phyloP scores from a whole-genome alignment of 2,329 filamentous ascomycete genomes.

The Talaromyces verruculosus region DNA sequence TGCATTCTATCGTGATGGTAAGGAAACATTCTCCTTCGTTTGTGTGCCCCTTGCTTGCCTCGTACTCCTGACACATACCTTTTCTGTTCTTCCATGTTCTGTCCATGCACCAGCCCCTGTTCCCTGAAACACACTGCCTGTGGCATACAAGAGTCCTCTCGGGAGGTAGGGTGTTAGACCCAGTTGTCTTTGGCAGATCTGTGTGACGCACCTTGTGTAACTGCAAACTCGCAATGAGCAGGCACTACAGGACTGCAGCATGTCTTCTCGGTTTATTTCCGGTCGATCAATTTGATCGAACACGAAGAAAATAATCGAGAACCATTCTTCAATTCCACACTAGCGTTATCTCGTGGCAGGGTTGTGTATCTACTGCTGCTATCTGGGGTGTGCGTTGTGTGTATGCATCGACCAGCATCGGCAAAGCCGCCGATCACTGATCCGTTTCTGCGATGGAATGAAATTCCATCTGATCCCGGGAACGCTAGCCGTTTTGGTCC shows the following conservation, averaged over 20 bases:
- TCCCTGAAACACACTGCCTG: not conserved
- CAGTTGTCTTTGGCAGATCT: not conserved
- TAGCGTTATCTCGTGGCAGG: not conserved
- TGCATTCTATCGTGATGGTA: constrained; percentile 33
- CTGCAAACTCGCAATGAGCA: not conserved
- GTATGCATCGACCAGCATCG: constrained; percentile 6
- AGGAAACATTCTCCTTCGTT: constrained; percentile 15
- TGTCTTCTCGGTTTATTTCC: not conserved
- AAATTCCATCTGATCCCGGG: constrained; percentile 23
- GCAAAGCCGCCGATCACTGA: constrained; percentile 20
- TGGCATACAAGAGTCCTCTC: not conserved
- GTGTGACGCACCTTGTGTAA: constrained; percentile 11
- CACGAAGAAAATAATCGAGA: not conserved
- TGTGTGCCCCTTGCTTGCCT: not conserved
- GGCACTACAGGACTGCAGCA: not conserved
- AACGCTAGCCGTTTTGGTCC: constrained; percentile 35
- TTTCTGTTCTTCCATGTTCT: not conserved
- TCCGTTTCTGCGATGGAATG: constrained; percentile 25
- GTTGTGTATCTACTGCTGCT: not conserved
- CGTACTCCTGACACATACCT: constrained; percentile 1
- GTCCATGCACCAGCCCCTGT: not conserved
- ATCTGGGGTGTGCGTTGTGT: not conserved
- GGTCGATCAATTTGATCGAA: not conserved
- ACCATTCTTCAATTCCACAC: not conserved
- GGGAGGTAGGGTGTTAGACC: not conserved